A percentile compares a stretch with the other conserved stretches of the same genome.
phyloP scores from a whole-genome alignment of 2,329 filamentous ascomycete genomes.

The Penicillium frequentans region DNA sequence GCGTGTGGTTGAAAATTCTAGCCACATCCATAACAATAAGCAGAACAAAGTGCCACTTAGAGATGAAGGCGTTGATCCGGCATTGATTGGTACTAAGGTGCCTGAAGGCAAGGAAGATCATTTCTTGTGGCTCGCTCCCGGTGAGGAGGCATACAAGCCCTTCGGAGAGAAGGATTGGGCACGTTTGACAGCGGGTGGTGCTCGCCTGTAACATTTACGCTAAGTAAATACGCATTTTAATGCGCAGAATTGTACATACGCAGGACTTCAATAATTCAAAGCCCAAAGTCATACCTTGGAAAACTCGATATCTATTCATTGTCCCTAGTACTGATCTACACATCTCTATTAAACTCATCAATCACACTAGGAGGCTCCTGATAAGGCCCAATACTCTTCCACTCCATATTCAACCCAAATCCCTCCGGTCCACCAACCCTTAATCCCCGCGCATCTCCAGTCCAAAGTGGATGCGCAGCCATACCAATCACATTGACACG shows the following conservation, averaged over 20 bases:
- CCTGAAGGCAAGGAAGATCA: conserved; percentile 45
- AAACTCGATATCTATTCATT: neutral
- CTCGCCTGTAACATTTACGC: conserved; percentile 42
- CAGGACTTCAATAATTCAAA: no score
- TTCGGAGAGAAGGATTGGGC: conserved; percentile 63
- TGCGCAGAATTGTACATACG: neutral
- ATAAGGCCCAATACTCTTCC: conserved; percentile 23
- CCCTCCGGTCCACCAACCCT: conserved; percentile 43
- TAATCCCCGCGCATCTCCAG: conserved; percentile 35
- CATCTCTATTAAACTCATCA: neutral
- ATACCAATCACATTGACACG: conserved; percentile 53
- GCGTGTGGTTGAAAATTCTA: conserved; percentile 54
- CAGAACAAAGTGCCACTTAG: conserved; percentile 73
- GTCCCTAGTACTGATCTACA: neutral
- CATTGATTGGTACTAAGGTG: conserved; percentile 46
- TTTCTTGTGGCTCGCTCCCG: conserved; percentile 53
- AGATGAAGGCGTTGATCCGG: conserved; percentile 64
- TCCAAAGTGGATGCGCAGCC: conserved; percentile 54
- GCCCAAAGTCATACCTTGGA: no score
- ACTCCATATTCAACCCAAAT: conserved; percentile 31
- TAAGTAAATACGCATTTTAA: no score
- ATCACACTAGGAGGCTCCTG: conserved; percentile 11
- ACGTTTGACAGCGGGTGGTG: conserved; percentile 45
- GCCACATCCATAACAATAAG: conserved; percentile 67
- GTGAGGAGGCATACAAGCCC: conserved; percentile 55